Evolutionary conservation across 2,329 filamentous ascomycete species (phyloP).

Genomic region (Sclerotinia borealis): DNA sequence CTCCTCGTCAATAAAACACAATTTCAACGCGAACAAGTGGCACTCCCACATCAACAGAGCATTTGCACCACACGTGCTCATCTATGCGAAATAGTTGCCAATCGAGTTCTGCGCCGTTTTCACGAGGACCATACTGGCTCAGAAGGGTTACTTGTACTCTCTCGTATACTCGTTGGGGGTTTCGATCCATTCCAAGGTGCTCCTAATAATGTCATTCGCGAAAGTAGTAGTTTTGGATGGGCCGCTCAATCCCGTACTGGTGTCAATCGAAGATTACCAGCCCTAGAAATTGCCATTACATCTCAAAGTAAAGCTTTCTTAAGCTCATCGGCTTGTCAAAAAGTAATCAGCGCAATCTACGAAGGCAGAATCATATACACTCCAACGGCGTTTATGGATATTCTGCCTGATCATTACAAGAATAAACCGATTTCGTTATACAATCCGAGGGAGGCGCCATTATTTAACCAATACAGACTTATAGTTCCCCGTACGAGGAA

Average conservation of each 20-base stretch:
- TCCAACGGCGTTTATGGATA: conserved; percentile 73
- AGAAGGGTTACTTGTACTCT: conserved; percentile 64
- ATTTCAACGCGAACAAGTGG: conserved; percentile 71
- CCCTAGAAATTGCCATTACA: conserved; percentile 76
- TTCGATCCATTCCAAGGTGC: conserved; percentile 85
- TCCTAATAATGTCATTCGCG: conserved; percentile 56
- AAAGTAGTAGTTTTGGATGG: conserved; percentile 41
- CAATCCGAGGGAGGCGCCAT: conserved; percentile 65
- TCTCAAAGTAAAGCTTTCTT: conserved; percentile 76
- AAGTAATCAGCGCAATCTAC: conserved; percentile 78
- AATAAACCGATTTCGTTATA: conserved; percentile 76
- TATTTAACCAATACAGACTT: conserved; percentile 79
- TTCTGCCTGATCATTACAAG: conserved; percentile 82
- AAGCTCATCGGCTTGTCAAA: conserved; percentile 71
- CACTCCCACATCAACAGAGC: conserved; percentile 71
- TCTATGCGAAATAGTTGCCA: conserved; percentile 75
- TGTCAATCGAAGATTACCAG: conserved; percentile 52
- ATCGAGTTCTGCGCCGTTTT: conserved; percentile 69
- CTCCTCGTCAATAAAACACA: conserved; percentile 75
- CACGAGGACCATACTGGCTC: conserved; percentile 70
- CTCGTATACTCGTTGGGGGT: conserved; percentile 74
- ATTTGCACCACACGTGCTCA: conserved; percentile 73
- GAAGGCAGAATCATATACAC: conserved; percentile 76
- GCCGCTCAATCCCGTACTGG: conserved; percentile 39
- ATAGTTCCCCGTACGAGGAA: conserved; percentile 76